These are phyloP conservation scores for Hypoxylon sp. DNA, from an alignment of 2,329 filamentous ascomycete species.

Conservation along the genomic window DNA sequence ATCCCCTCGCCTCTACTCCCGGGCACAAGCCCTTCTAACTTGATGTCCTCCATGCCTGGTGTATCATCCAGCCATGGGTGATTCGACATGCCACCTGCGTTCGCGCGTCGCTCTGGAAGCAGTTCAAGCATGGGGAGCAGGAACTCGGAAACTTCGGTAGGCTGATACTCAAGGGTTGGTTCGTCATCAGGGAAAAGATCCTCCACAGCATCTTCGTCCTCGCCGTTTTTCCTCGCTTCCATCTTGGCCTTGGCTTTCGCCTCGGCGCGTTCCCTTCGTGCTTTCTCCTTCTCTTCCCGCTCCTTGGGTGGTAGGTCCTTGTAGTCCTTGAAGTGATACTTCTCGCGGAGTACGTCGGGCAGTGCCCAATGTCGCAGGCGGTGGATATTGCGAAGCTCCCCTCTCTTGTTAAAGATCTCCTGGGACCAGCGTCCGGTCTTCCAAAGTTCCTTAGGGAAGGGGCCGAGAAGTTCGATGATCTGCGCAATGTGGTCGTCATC, in stretches of 20 bases:
- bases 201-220: conserved; percentile 54
- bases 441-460: conserved; percentile 93
- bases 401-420: conserved; percentile 98
- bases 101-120: conserved; percentile 88
- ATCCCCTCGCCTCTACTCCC: conserved; percentile 92
- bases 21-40: conserved; percentile 79
- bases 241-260: conserved; percentile 69
- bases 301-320: conserved; percentile 75
- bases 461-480: conserved; percentile 95
- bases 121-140: conserved; percentile 92
- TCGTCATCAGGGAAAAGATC: conserved; percentile 52
- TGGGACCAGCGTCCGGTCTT: conserved; percentile 97
- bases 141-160: conserved; percentile 78
- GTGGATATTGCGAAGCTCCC: conserved; percentile 97
- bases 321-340: conserved; percentile 92
- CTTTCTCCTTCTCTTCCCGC: conserved; percentile 54
- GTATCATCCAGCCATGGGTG: conserved; percentile 88
- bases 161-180: conserved; percentile 53
- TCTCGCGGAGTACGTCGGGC: conserved; percentile 92
- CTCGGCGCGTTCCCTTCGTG: conserved; percentile 68
- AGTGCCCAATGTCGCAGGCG: conserved; percentile 95
- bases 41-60: conserved; percentile 86
- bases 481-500: conserved; percentile 99
- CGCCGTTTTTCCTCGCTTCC: conserved; percentile 53
- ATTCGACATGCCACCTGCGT: conserved; percentile 94